Percentiles rank a stretch among this genome's conserved stretches.
Evolutionary conservation across 371 early-diverging fungal species (phyloP).

Genomic region (Apophysomyces variabilis): DNA sequence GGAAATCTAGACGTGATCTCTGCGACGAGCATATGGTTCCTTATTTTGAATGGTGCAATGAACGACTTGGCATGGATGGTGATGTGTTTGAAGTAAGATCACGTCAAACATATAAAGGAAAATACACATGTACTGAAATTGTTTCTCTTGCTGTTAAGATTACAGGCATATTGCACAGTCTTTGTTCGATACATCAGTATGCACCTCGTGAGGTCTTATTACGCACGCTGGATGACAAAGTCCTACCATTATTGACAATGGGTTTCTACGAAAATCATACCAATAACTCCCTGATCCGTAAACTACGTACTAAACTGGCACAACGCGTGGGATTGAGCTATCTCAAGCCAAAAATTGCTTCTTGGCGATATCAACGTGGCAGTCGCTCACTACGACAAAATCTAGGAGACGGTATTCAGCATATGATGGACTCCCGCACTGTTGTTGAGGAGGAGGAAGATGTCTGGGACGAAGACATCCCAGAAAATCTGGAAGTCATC

Average conservation of each 20-base stretch:
- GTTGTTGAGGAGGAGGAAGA: slow-evolving; percentile 43
- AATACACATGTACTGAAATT: not conserved
- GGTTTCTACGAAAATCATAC: slow-evolving; percentile 59
- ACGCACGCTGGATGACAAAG: slow-evolving; percentile 58
- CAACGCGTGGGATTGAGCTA: slow-evolving; percentile 82
- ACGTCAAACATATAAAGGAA: not conserved
- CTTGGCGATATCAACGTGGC: slow-evolving; percentile 81
- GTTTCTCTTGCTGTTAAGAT: slow-evolving; percentile 22
- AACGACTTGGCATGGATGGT: slow-evolving; percentile 35
- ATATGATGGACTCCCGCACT: not conserved
- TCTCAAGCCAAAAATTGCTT: slow-evolving; percentile 72
- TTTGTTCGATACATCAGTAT: slow-evolving; percentile 73
- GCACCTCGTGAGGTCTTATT: slow-evolving; percentile 69
- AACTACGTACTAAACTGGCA: slow-evolving; percentile 79
- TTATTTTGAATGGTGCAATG: slow-evolving; percentile 67
- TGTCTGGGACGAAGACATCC: slow-evolving; percentile 63
- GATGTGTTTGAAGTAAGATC: slow-evolving; percentile 56
- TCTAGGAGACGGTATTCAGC: slow-evolving; percentile 26
- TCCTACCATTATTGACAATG: slow-evolving; percentile 56
- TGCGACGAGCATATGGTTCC: slow-evolving; percentile 50
- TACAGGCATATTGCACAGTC: slow-evolving; percentile 66
- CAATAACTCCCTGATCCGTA: slow-evolving; percentile 77
- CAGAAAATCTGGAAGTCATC: slow-evolving; percentile 76
- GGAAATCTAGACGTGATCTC: slow-evolving; percentile 48
- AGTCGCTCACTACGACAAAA: slow-evolving; percentile 56